Evolutionary conservation across 164 flowering plant genomes (phyloP), one percentile per base, ranked within the genome.

Genomic region (Chloranthus sessilifolius): DNA sequence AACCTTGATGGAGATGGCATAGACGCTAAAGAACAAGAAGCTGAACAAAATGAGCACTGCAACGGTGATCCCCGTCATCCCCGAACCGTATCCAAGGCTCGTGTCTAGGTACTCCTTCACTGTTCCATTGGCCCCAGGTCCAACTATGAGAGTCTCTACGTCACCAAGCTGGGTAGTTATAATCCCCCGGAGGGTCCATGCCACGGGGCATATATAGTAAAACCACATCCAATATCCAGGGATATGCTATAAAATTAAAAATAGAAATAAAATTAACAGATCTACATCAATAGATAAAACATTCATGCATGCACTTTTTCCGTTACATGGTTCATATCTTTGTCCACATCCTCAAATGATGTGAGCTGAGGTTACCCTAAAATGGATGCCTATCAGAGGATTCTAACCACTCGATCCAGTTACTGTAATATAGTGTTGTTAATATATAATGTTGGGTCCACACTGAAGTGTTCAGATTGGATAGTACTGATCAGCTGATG

Each of bases 161-260:
- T 91, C 92, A 22, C 95, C 92, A 8, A 91, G 81, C 55, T 87
- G 98, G 28, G 95, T 85, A 37, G 62, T 62, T 38, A 91, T 68
- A 20, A 85, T 57, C 0, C 96, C 98, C 1, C 79, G 60, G 14
- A 90, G 58, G 1, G 95, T 81, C 96, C 98, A 87, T 16, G 85
- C 76, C 46, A 87, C 67, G 3, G 96, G 95, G 65, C 75, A 69
- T 11, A 85, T 71, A 49, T 87, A 79, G 52, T 91, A 81, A 63
- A 83, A 87, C 95, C 96, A 91, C 19, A 79, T 55, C 89, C 98
- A 87, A 95, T 96, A 91, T 52, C 54, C 76, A 0, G 96, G 95
- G 49, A 91, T 91, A 1, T 33, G 50, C 98, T 91, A 74, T 23
- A 45, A 52, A 17, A 4, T 25, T 11, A 8, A 27, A 36, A 48